These are phyloP conservation scores for Cutaneotrichosporon curvatum DNA, from an alignment of 1,284 basidiomycete species.

Conservation along the genomic window DNA sequence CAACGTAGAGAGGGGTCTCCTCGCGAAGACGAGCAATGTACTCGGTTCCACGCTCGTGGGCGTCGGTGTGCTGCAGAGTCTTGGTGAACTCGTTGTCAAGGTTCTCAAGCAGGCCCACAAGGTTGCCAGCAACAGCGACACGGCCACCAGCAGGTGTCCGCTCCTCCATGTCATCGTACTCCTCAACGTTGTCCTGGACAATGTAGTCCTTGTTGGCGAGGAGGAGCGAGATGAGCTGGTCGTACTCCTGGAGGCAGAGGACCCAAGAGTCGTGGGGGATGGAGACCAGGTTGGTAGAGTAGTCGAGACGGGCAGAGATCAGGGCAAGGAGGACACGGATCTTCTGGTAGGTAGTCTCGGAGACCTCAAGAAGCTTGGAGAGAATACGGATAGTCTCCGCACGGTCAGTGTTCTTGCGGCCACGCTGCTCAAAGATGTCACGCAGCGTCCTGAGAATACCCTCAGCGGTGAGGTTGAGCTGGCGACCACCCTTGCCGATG, in stretches of 20 bases:
- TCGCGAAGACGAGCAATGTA: conserved; percentile 94
- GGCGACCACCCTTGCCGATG: conserved; percentile 83
- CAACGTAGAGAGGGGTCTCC: conserved; percentile 88
- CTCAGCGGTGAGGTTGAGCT: conserved; percentile 75
- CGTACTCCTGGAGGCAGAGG: conserved; percentile 77
- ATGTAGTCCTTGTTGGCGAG: conserved; percentile 63
- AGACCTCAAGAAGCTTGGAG: conserved; percentile 78
- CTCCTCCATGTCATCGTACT: conserved; percentile 87
- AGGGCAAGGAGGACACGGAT: conserved; percentile 91
- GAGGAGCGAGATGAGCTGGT: conserved; percentile 74
- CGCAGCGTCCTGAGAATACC: conserved; percentile 89
- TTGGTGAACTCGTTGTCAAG: conserved; percentile 98
- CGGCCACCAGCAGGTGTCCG: conserved; percentile 56
- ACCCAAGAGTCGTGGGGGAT: conserved; percentile 94
- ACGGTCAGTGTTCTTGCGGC: conserved; percentile 98
- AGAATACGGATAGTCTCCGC: conserved; percentile 88
- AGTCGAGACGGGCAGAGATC: conserved; percentile 93
- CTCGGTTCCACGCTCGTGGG: conserved; percentile 78
- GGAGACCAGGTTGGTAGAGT: conserved; percentile 54
- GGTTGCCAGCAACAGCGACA: conserved; percentile 68
- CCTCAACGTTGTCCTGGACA: conserved; percentile 72
- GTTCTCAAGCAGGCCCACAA: conserved; percentile 91
- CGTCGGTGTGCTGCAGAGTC: conserved; percentile 96
- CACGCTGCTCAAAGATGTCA: conserved; percentile 86
- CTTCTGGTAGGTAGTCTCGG: conserved; percentile 78